Percentiles rank a stretch among this genome's conserved stretches.
Evolutionary conservation across 139 green algal genomes (phyloP).

Genomic region (Spirogloea muscicola): DNA sequence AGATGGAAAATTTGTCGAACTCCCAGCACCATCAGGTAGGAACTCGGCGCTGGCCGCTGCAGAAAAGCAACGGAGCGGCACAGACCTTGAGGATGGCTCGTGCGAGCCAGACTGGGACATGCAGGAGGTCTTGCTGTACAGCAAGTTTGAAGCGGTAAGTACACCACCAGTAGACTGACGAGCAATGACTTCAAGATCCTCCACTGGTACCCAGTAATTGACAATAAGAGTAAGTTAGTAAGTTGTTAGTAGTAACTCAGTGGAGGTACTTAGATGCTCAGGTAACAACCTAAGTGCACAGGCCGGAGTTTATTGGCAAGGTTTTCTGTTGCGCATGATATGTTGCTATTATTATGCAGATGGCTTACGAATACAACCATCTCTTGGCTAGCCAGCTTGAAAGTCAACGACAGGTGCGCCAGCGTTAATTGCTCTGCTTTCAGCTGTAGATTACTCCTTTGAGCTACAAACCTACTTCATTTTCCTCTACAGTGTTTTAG

Average conservation of each 20-base stretch:
- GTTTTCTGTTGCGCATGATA: too few relatives aligned
- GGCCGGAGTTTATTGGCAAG: too few relatives aligned
- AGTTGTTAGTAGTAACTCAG: constrained; percentile 49
- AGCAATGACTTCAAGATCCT: constrained; percentile 48
- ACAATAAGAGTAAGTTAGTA: constrained; percentile 54
- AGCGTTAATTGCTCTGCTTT: too few relatives aligned
- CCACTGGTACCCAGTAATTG: constrained; percentile 48
- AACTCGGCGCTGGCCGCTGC: too few relatives aligned
- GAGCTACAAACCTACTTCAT: too few relatives aligned
- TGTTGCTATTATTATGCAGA: too few relatives aligned
- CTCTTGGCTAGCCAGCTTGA: constrained; percentile 87
- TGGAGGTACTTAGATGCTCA: too few relatives aligned
- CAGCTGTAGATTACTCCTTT: too few relatives aligned
- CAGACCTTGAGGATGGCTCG: too few relatives aligned
- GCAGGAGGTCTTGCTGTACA: constrained; percentile 65
- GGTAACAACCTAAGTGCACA: too few relatives aligned
- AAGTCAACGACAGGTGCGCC: constrained; percentile 72
- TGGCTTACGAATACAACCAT: constrained; percentile 81
- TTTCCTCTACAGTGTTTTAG: too few relatives aligned
- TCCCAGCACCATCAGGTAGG: constrained; percentile 55
- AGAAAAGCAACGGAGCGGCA: too few relatives aligned
- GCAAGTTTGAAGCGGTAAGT: constrained; percentile 52
- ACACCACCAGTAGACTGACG: constrained; percentile 83
- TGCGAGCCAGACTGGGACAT: constrained; percentile 65
- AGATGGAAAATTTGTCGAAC: constrained; percentile 91